Evolutionary conservation across 345 rosid species (phyloP).

Genomic region (Rhodamnia argentea): DNA sequence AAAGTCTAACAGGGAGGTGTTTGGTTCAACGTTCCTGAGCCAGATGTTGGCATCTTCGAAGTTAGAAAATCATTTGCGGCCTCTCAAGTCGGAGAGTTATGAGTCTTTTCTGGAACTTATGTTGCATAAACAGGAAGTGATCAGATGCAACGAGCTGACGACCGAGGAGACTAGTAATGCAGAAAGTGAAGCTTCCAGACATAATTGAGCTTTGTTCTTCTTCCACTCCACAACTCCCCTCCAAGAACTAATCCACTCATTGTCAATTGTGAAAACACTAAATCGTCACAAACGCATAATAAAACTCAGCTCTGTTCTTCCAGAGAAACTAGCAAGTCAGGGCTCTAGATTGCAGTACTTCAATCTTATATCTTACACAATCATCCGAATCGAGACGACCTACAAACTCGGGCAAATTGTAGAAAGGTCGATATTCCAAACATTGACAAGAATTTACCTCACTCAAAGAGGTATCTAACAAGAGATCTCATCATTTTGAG

Average conservation of each 20-base stretch:
- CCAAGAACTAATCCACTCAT: too few relatives aligned
- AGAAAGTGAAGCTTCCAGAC: too few relatives aligned
- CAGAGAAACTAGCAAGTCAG: not conserved
- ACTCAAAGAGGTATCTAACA: not conserved
- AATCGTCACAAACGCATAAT: too few relatives aligned
- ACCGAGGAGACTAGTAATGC: too few relatives aligned
- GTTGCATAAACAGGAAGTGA: not conserved
- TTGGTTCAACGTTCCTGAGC: too few relatives aligned
- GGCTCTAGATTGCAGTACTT: not conserved
- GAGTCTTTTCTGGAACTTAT: not conserved
- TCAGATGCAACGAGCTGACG: too few relatives aligned
- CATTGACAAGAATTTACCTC: not conserved
- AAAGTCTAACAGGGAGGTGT: too few relatives aligned
- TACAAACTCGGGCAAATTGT: not conserved
- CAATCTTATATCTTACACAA: not conserved
- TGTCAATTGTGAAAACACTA: not conserved
- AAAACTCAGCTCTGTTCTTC: not conserved
- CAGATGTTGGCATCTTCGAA: too few relatives aligned
- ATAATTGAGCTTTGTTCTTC: too few relatives aligned
- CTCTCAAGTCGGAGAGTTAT: not conserved
- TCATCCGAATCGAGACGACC: not conserved
- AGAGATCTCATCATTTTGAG: not conserved
- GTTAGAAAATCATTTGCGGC: too few relatives aligned
- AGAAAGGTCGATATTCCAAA: not conserved
- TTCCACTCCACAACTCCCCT: too few relatives aligned